A percentile compares a stretch with the other conserved stretches of the same genome.
These are phyloP conservation scores for Epicoccum sorghinum DNA, from an alignment of 2,329 filamentous ascomycete genomes.

Conservation along the genomic window DNA sequence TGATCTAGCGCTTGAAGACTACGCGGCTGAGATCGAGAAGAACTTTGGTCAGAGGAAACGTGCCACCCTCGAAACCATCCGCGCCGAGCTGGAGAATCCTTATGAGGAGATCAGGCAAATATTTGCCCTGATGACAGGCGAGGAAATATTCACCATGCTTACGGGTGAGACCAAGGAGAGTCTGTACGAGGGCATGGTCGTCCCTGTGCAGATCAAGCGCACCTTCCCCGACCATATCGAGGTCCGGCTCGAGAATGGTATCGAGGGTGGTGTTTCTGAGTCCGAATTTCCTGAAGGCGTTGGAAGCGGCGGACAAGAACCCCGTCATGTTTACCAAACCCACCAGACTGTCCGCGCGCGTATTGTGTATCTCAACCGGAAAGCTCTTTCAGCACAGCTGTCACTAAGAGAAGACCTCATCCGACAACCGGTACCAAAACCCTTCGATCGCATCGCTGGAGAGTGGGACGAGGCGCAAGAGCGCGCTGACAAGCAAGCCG, in stretches of 20 bases:
- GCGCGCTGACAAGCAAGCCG: conserved; percentile 75
- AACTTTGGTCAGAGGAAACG: conserved; percentile 95
- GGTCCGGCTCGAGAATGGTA: conserved; percentile 89
- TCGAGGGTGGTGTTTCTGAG: conserved; percentile 85
- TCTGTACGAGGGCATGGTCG: conserved; percentile 86
- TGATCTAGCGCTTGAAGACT: conserved; percentile 93
- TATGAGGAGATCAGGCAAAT: conserved; percentile 92
- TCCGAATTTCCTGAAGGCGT: conserved; percentile 79
- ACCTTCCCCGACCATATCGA: conserved; percentile 93
- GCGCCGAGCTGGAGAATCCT: conserved; percentile 87
- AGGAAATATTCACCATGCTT: conserved; percentile 94
- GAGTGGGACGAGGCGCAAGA: conserved; percentile 91
- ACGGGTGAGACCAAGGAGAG: conserved; percentile 90
- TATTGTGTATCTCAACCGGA: conserved; percentile 84
- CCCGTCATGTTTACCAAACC: conserved; percentile 70
- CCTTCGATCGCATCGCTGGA: conserved; percentile 71
- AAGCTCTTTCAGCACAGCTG: conserved; percentile 81
- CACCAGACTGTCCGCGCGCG: conserved; percentile 90
- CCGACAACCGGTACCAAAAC: conserved; percentile 59
- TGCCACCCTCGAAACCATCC: conserved; percentile 93
- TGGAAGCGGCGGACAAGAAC: conserved; percentile 53
- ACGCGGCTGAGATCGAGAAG: conserved; percentile 90
- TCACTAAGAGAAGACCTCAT: conserved; percentile 83
- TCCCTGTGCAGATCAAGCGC: conserved; percentile 85
- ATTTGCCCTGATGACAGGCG: conserved; percentile 71